These are phyloP conservation scores for Fistulina hepatica DNA, from an alignment of 1,284 basidiomycete genomes.

Conservation along the genomic window DNA sequence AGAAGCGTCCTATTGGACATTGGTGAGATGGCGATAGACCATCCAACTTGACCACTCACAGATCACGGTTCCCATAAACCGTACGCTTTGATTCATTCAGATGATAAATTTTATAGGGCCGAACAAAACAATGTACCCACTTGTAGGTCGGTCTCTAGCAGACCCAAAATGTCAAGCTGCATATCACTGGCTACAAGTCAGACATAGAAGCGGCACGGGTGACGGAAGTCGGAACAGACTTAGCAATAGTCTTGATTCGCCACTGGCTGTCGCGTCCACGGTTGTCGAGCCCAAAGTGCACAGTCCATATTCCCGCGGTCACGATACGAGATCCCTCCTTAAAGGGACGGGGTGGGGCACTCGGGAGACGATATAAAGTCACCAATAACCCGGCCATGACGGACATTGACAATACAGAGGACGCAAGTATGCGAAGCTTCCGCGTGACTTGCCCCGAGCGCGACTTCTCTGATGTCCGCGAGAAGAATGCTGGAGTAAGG, in stretches of 20 bases:
- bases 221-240: constrained; percentile 25
- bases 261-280: constrained; percentile 76
- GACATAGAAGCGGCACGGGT: constrained; percentile 3
- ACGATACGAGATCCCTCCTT: constrained; percentile 60
- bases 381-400: constrained; percentile 41
- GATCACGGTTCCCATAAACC: constrained; percentile 82
- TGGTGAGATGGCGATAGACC: constrained; percentile 1
- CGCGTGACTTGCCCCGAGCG: constrained; percentile 2
- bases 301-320: constrained; percentile 88
- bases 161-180: constrained; percentile 71
- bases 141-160: constrained; percentile 83
- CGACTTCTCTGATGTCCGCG: too few species aligned
- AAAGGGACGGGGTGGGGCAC: constrained; percentile 42
- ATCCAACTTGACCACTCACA: constrained; percentile 36
- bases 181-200: constrained; percentile 42
- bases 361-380: constrained; percentile 43
- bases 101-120: too few species aligned
- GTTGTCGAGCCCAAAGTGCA: constrained; percentile 85
- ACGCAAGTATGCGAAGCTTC: constrained; percentile 18
- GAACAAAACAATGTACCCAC: constrained; percentile 32
- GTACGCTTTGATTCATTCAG: too few species aligned
- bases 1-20: constrained; percentile 51
- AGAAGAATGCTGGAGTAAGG: constrained; percentile 41
- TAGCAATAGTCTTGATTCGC: constrained; percentile 64
- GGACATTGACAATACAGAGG: constrained; percentile 30